phyloP scores from a whole-genome alignment of 495 filamentous ascomycete genomes.

The Penicillium coprophilum region DNA sequence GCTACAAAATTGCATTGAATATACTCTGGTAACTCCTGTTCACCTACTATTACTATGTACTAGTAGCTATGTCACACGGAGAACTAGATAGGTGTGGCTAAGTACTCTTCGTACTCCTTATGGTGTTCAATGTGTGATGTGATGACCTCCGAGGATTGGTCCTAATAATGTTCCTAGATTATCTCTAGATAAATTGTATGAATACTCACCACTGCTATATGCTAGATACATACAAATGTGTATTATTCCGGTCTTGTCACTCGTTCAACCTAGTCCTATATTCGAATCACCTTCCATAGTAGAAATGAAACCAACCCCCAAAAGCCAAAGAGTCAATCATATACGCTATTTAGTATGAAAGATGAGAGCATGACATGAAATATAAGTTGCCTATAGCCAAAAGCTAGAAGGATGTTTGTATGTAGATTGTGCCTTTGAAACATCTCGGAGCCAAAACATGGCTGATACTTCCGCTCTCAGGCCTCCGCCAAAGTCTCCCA shows the following conservation, averaged over 20 bases:
- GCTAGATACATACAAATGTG: too few species aligned
- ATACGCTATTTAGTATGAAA: background rate
- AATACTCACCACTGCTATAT: too few species aligned
- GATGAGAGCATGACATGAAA: background rate
- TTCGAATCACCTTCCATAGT: background rate
- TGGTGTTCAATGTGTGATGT: background rate
- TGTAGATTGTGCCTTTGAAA: background rate
- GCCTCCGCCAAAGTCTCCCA: constrained; percentile 10
- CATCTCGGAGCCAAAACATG: constrained; percentile 6
- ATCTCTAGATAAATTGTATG: too few species aligned
- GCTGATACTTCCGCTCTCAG: background rate
- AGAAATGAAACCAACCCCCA: background rate
- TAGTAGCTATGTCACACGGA: too few species aligned
- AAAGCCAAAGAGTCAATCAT: background rate
- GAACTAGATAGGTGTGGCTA: too few species aligned
- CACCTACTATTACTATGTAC: background rate
- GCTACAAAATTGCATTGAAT: background rate
- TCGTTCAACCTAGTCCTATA: background rate
- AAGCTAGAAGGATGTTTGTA: background rate
- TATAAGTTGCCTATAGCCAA: background rate
- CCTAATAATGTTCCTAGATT: too few species aligned
- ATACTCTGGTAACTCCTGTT: background rate
- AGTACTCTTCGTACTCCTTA: background rate
- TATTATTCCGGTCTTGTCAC: background rate
- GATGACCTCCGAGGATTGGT: too few species aligned